These are phyloP conservation scores for Globisporangium acanthophoron DNA, from an alignment of 352 stramenopile genomes.

Conservation along the genomic window DNA sequence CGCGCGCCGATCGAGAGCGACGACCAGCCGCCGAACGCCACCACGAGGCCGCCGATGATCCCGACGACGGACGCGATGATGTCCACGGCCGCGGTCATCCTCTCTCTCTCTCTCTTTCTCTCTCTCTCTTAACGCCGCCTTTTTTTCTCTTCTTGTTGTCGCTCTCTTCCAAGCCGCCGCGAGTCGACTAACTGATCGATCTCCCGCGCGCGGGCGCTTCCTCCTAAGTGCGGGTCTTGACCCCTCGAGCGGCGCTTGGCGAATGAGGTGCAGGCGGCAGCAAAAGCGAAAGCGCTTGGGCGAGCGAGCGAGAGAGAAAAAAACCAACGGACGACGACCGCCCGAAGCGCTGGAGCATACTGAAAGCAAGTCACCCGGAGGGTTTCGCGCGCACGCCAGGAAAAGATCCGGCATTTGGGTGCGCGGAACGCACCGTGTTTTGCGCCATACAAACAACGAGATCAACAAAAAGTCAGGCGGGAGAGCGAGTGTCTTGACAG, in stretches of 20 bases:
- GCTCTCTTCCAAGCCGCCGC: neutral
- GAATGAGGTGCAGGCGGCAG: neutral
- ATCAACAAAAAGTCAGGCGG: too few relatives aligned
- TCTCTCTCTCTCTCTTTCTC: neutral
- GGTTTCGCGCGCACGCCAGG: neutral
- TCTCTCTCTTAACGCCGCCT: neutral
- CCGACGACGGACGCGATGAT: conserved; percentile 76
- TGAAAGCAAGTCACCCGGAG: neutral
- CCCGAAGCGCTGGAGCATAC: neutral
- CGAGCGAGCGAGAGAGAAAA: neutral
- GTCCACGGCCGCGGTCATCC: conserved; percentile 29
- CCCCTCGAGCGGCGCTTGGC: conserved; percentile 2
- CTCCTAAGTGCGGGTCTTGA: neutral
- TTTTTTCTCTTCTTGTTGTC: neutral
- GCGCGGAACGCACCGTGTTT: neutral
- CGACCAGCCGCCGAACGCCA: conserved; percentile 85
- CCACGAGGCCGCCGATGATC: conserved; percentile 73
- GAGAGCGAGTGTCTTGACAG: too few relatives aligned
- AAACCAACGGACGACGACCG: conserved; percentile 1
- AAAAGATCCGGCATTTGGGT: conserved; percentile 2
- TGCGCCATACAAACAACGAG: too few relatives aligned
- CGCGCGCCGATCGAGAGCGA: conserved; percentile 77
- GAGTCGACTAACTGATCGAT: neutral
- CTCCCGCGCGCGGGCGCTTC: neutral
- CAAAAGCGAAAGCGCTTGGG: neutral